Conservation (phyloP, 2,329 filamentous ascomycete species). For the Fusarium begoniae region DNA sequence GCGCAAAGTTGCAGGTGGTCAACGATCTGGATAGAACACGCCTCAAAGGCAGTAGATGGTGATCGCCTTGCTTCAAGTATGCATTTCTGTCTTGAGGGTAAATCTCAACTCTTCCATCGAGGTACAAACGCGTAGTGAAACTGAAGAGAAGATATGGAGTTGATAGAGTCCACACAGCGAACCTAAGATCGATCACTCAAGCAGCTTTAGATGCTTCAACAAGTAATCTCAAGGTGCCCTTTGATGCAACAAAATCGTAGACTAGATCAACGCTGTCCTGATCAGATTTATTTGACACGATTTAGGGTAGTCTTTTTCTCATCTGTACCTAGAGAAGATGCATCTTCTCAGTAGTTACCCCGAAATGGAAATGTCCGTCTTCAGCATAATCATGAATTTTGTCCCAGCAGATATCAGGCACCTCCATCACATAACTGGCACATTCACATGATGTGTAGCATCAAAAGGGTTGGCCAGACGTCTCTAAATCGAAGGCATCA, state of each 20-base stretch:
- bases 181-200: background rate
- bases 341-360: background rate
- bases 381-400: too few species aligned
- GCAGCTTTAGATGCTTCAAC: background rate
- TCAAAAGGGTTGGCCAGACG: accelerated
- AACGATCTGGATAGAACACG: background rate
- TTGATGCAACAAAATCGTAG: background rate
- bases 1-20: background rate
- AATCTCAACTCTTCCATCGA: background rate
- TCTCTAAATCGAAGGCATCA: background rate
- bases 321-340: background rate
- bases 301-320: background rate
- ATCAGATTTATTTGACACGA: background rate
- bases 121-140: background rate
- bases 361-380: accelerated
- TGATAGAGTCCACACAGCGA: too few species aligned
- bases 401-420: too few species aligned
- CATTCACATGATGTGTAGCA: too few species aligned
- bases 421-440: too few species aligned
- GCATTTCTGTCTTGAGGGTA: background rate
- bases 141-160: background rate
- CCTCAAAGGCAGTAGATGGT: too few species aligned
- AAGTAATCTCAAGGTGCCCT: too few species aligned
- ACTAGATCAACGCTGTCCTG: background rate
- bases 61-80: background rate